Base-by-base conservation (phyloP, 768 basidiomycete species). In the Rhodotorula babjevae region DNA sequence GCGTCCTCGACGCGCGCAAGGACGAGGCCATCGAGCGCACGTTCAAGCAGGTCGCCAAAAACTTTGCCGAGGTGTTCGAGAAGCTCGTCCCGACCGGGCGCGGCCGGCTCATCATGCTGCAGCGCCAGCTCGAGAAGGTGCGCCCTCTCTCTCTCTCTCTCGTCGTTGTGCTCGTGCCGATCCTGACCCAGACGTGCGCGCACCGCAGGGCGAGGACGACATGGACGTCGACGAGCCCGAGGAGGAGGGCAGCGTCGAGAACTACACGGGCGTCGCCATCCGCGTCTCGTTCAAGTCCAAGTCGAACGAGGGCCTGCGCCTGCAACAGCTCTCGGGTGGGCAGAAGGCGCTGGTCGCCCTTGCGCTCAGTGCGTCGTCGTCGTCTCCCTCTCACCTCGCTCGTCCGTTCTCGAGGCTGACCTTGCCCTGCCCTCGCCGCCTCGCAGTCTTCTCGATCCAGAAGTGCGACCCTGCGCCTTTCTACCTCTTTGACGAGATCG, bases 401-500 rank as follows among this genome's bases (percentile, higher is more conserved):
- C 15, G 49, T 63, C 76, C 3, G 31, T 80, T 33, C 2, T 46
- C n/a, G 27, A 2, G 9, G 42, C 42, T 42, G 42, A 42, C n/a
- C n/a, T n/a, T 42, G 42, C 42, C 14, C 42, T 42, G 42, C 44
- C 44, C 3, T 65, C 19, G 36, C 58, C 19, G 21, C 18, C 40
- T 60, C 44, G 1, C 78, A 91, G 94, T 99, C 36, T 98, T 99
- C 78, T 93, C 95, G 25, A 98, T 98, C 76, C 96, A 99, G 82
- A 97, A 96, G 82, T 98, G 95, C 79, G 96, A 99, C 78, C 96
- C 96, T 3, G 95, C 96, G 0, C 96, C 96, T 3, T 99, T 99
- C 84, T 98, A 98, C 81, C 85, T 99, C n/a, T 98, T 99, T 78
- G 96, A 99, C 79, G 96, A 98, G 89, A 98, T 99, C 79, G 96